Conservation (phyloP, 257 asterid genomes). For the Penstemon eatonii region DNA sequence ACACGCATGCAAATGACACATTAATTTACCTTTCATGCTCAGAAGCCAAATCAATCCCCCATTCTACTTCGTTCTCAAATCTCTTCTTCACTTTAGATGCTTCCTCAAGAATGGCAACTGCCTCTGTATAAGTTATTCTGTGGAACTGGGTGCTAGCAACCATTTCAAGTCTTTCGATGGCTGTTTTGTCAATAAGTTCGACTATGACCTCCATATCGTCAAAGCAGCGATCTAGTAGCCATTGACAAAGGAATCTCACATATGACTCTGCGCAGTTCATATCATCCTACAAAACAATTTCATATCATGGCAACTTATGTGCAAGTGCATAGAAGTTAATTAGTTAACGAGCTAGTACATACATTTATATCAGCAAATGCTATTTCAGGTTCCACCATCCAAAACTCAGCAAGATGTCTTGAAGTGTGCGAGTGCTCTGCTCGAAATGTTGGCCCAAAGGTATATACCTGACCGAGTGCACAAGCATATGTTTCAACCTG, state of each 20-base stretch:
- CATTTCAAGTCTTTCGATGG: constrained; percentile 70
- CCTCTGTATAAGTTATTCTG: constrained; percentile 82
- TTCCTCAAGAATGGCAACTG: constrained; percentile 72
- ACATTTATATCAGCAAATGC: constrained; percentile 94
- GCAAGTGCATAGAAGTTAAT: constrained; percentile 17
- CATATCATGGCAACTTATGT: not conserved
- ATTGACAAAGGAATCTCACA: constrained; percentile 80
- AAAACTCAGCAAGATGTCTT: constrained; percentile 93
- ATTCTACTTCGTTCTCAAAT: constrained; percentile 86
- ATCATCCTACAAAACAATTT: constrained; percentile 62
- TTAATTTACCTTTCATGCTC: constrained; percentile 82
- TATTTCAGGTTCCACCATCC: constrained; percentile 99
- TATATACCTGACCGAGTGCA: constrained; percentile 85
- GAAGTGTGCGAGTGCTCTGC: constrained; percentile 94
- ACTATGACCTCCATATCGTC: constrained; percentile 90
- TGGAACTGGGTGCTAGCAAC: constrained; percentile 74
- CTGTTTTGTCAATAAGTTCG: constrained; percentile 59
- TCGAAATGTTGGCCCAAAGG: constrained; percentile 96
- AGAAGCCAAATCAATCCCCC: constrained; percentile 98
- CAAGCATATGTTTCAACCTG: constrained; percentile 96
- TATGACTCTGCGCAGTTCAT: constrained; percentile 99
- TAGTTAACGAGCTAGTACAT: constrained; percentile 5
- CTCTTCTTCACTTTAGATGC: constrained; percentile 61
- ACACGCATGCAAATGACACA: not conserved
- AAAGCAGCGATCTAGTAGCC: constrained; percentile 86